A percentile compares a stretch with the other conserved stretches of the same genome.
Conservation (phyloP, 179 eudicot genomes). For the Actinidia polygama region DNA sequence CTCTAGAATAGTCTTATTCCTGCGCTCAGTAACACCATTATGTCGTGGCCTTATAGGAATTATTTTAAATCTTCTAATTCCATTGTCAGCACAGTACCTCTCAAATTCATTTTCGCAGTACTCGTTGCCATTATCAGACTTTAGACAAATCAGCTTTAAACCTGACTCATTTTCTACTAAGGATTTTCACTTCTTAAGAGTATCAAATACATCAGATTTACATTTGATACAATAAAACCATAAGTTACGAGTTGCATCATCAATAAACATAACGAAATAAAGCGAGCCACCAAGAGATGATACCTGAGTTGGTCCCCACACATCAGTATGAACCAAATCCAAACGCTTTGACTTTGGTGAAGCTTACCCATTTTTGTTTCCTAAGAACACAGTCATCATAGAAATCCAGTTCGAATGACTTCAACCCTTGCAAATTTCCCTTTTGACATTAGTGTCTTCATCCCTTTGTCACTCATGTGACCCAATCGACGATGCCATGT, state of each 20-base stretch:
- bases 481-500: constrained; percentile 8
- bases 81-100: background rate
- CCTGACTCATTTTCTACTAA: background rate
- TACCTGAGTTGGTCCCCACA: background rate
- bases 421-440: background rate
- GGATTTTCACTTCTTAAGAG: constrained; percentile 14
- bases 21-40: background rate
- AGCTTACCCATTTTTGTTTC: background rate
- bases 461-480: constrained; percentile 18
- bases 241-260: constrained; percentile 14
- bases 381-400: background rate
- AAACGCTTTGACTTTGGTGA: background rate
- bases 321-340: background rate
- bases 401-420: background rate
- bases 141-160: background rate
- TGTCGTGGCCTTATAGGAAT: background rate
- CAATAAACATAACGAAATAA: constrained; percentile 18
- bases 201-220: constrained; percentile 13
- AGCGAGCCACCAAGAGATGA: background rate
- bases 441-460: constrained; percentile 10
- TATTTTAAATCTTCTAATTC: background rate
- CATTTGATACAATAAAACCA: constrained; percentile 14
- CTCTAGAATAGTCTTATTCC: background rate
- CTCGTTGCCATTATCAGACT: constrained; percentile 14
- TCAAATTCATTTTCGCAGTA: background rate